Base-by-base conservation (phyloP, 352 stramenopile genomes). In the Chrysophaeum taylorii region DNA sequence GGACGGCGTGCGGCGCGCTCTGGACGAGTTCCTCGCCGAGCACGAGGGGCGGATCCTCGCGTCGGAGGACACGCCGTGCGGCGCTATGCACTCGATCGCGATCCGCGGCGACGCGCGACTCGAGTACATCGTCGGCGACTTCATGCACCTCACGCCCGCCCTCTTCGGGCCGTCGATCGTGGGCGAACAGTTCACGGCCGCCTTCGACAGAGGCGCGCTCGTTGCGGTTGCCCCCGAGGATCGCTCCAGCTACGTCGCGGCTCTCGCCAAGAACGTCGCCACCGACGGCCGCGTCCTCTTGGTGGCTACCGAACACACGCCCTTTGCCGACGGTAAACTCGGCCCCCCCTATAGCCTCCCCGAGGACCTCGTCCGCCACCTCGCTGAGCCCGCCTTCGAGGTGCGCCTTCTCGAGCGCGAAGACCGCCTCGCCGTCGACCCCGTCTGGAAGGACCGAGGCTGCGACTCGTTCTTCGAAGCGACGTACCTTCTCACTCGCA, bases 391-490 rank as follows among this genome's bases (percentile, higher is more conserved):
- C 50, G n/a, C 18, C 12, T 61, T 61, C 50, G 12, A 27, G 16
- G 31, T 61, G 16, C 16, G 31, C 18, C 18, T 27, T 16, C 50
- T 61, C 50, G 27, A 61, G 50, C 12, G 50, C 12, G 12, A 61
- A 31, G 50, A 61, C 50, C 50, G 50, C 50, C 18, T 61, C 16
- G 16, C 50, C 50, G 16, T 61, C 50, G 50, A 61, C 9, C 50
- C 50, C 18, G 18, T 15, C 50, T 61, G 50, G 50, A n/a, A 31
- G 12, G 50, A 61, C 16, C 50, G 50, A n/a, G 50, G 50, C 50
- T 61, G 50, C 50, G 50, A 61, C 50, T 61, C 9, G 18, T 61
- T 61, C 50, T 61, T 61, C 50, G 50, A 61, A 31, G 31, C 50
- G 50, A 61, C 50, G 12, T 61, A 61, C 27, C 27, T 61, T 12